Base-by-base conservation (phyloP, 2,329 filamentous ascomycete species). In the Phyllosticta citriasiana region DNA sequence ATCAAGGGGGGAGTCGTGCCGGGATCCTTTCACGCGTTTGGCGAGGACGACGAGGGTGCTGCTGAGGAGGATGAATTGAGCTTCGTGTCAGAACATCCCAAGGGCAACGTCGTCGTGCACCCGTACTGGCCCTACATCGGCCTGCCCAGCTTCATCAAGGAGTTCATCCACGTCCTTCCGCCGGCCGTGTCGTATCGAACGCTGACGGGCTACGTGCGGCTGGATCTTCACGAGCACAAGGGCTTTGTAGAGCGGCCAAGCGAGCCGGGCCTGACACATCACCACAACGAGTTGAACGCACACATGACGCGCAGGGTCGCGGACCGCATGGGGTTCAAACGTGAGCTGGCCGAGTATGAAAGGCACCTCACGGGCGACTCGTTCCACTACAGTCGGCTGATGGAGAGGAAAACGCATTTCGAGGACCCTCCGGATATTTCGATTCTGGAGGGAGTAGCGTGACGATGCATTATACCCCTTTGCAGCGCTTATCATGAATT, bases 171-270 rank as follows among this genome's bases (percentile, higher is more conserved):
- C n/a, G 25, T 58, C 7, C n/a, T 33, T 10, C 52, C 55, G 5
- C 24, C n/a, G 4, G n/a, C 25, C 2, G 56, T 62, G 30, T 24
- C 27, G 19, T 62, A 62, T 22, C 55, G 60, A 33, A 58, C 56
- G 50, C 60, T 25, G n/a, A 58, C 55, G 2, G 60, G 60, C n/a
- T n/a, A 22, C 1, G 60, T 62, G 6, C 27, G 47, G 55, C 10
- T 61, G 55, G 40, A 53, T 6, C 14, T 61, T 16, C n/a, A 30
- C 24, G n/a, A 14, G 26, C 6, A 1, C 22, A 14, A 3, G 33
- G 3, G 16, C 4, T 4, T n/a, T 24, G 24, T 26, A 14, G 10
- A 16, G 16, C 25, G 40, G 33, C 22, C 22, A 40, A 40, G 16
- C 19, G 19, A 22, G 19, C 19, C 19, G 19, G 19, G 19, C 19